Base-by-base conservation (phyloP, 495 filamentous ascomycete species). In the Tuber aestivum region DNA sequence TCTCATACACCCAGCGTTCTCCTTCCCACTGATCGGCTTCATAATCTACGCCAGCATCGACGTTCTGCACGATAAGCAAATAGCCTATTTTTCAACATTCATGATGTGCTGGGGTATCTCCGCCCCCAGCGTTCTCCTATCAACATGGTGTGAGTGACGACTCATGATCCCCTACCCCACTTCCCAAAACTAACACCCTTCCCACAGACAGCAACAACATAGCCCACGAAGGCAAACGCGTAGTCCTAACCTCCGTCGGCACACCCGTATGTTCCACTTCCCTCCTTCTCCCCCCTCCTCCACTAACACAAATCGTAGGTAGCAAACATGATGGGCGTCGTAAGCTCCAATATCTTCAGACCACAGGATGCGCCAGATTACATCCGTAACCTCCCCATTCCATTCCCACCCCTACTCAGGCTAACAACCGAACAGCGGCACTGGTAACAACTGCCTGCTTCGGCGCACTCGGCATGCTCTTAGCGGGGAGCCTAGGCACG, bases 171-270 rank as follows among this genome's bases (percentile, higher is more conserved):
- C n/a, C 44, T 10, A 40, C 44, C 8, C n/a, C 27, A 61, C n/a
- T 61, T 27, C 70, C 37, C 16, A 65, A 72, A 61, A 76, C 69
- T 71, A 79, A 69, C 23, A 27, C 32, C 56, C 35, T 2, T 41
- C 84, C 83, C 27, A 91, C 90, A 91, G 93, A 92, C 81, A 93
- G 92, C 82, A 95, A 95, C 85, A 95, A 95, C 75, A 87, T 92
- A 27, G 91, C 92, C 1, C 88, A 94, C 77, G 92, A 94, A 83
- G 89, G 90, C 69, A 87, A 89, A 35, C 90, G 92, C 38, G 87
- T 94, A 14, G 86, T 90, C 0, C 83, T 94, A 35, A 94, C 92
- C 0, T 91, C 90, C 72, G 86, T 94, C 45, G 91, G 90, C 5
- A 92, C 94, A 0, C 92, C 92, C 0, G 82, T 93, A 77, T 23